These are phyloP conservation scores for Colletotrichum brevisporum DNA, from an alignment of 2,329 filamentous ascomycete genomes.

Conservation along the genomic window DNA sequence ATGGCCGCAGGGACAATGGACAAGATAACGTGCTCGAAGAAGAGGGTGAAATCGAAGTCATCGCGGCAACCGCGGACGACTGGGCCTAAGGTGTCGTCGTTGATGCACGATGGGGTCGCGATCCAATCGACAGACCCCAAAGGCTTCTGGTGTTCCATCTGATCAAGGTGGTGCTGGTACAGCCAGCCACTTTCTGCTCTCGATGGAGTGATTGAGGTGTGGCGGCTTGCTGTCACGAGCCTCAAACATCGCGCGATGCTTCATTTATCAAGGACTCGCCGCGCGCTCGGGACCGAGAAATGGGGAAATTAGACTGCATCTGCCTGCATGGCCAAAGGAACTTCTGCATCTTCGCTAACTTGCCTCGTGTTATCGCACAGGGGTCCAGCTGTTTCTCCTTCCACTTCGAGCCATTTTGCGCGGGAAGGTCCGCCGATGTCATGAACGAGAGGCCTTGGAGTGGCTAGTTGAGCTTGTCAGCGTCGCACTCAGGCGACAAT, in stretches of 20 bases:
- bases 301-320: neutral
- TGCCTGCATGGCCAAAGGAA: too few relatives aligned
- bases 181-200: neutral
- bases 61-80: conserved; percentile 60
- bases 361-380: neutral
- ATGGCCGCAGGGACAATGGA: conserved; percentile 57
- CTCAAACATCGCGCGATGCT: neutral
- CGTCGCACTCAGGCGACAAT: neutral
- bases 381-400: neutral
- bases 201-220: neutral
- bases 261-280: neutral
- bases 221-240: neutral
- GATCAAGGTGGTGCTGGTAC: neutral
- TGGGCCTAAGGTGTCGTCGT: conserved; percentile 59
- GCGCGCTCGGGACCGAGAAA: neutral
- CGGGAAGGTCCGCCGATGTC: neutral
- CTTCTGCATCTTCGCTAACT: neutral
- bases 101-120: conserved; percentile 27
- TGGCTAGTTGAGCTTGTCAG: neutral
- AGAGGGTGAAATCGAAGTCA: conserved; percentile 66
- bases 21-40: conserved; percentile 64
- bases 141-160: neutral
- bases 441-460: too few relatives aligned
- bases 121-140: neutral
- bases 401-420: neutral